Base-by-base conservation (phyloP, 495 filamentous ascomycete genomes). In the Neurospora pannonica region DNA sequence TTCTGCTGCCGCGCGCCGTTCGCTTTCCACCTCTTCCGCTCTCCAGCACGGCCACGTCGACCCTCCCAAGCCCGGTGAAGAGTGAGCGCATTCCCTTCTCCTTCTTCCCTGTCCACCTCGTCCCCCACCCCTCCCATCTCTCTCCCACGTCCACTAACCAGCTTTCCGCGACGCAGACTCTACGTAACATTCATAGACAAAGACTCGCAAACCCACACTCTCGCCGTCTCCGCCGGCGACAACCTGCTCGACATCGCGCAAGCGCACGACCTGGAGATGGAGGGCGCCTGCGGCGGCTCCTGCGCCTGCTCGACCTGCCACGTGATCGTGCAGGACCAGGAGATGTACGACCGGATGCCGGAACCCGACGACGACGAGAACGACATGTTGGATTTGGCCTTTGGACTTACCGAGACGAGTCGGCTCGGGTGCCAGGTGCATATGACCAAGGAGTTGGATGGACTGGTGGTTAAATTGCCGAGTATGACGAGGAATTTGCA, bases 251-350 rank as follows among this genome's bases (percentile, higher is more conserved):
- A 97, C 77, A 96, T 99, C 77, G 96, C 96, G 21, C 95, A 98
- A 83, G 92, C 91, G 40, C 89, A 98, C 83, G 96, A 98, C 78
- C 83, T 99, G 13, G 96, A 99, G 82, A 98, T 99, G 95, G 96
- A 99, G 86, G 96, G 95, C 70, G 96, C 96, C 10, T 99, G 96
- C 78, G 96, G 95, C 40, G 96, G 96, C 21, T 97, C 93, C 7
- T 98, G 96, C 77, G 96, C 97, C 75, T 99, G 96, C 82, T 97
- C 94, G 74, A 99, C 96, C 2, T 99, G 96, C 85, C 96, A 99
- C 84, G 92, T 98, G 70, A 97, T 99, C 71, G 93, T 99, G 54
- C 86, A 91, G 73, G 90, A 93, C 78, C 88, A 93, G 5, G 91
- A 90, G 19, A 88, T 92, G 86, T 98, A 94, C 80, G 96, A 98